Conservation (phyloP, 768 basidiomycete species). For the Tylopilus rubrobrunneus region DNA sequence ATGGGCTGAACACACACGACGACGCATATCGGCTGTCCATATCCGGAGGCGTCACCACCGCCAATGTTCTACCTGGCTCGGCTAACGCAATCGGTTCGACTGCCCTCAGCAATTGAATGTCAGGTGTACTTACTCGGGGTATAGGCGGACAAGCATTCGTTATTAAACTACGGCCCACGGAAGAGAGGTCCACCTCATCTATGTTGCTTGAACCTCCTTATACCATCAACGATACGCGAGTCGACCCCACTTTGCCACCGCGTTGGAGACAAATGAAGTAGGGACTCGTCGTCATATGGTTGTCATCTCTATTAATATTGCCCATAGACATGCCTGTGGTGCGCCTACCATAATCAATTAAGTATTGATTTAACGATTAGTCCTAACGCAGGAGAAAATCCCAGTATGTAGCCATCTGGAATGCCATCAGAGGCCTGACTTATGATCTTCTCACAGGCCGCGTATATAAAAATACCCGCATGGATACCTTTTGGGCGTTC, state of each 20-base stretch:
- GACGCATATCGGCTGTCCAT: slow-evolving; percentile 68
- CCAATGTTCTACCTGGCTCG: slow-evolving; percentile 76
- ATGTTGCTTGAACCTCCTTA: slow-evolving; percentile 86
- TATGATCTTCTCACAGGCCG: slow-evolving; percentile 12
- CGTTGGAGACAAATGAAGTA: slow-evolving; percentile 85
- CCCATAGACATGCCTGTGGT: slow-evolving; percentile 59
- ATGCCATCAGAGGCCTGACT: neutral
- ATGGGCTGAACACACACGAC: slow-evolving; percentile 86
- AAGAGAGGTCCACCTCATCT: slow-evolving; percentile 69
- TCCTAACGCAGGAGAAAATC: slow-evolving; percentile 42
- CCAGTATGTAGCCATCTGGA: slow-evolving; percentile 27
- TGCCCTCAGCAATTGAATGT: slow-evolving; percentile 17
- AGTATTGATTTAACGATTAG: neutral
- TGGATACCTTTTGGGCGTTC: slow-evolving; percentile 50
- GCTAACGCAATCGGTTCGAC: slow-evolving; percentile 65
- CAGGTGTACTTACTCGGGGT: slow-evolving; percentile 1
- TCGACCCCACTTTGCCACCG: slow-evolving; percentile 38
- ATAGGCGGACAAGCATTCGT: slow-evolving; percentile 85
- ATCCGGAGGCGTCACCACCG: slow-evolving; percentile 86
- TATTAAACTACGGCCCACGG: slow-evolving; percentile 77
- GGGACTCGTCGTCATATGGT: slow-evolving; percentile 13
- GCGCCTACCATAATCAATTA: neutral
- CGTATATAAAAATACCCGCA: slow-evolving; percentile 36
- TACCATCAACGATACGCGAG: slow-evolving; percentile 46
- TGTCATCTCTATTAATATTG: slow-evolving; percentile 3